Conservation (phyloP, 768 basidiomycete species). For the Daedaleopsis sinensis region DNA sequence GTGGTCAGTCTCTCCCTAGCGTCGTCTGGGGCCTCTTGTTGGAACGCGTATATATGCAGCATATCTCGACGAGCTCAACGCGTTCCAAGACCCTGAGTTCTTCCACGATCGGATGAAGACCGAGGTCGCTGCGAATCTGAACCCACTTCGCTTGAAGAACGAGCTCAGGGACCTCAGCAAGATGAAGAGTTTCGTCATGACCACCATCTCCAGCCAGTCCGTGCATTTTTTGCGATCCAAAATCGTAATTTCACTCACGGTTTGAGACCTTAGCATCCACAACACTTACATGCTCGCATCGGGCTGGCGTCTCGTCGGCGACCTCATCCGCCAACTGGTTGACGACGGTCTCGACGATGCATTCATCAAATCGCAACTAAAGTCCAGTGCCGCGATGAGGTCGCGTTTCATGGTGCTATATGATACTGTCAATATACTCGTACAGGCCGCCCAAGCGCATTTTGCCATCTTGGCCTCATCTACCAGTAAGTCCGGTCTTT, state of each 20-base stretch:
- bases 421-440: constrained; percentile 62
- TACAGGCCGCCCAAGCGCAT: constrained; percentile 61
- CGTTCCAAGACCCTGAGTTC: constrained; percentile 64
- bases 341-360: constrained; percentile 56
- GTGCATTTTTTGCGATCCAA: neutral
- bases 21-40: neutral
- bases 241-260: neutral
- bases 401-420: constrained; percentile 64
- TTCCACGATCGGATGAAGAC: constrained; percentile 60
- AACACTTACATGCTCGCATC: constrained; percentile 84
- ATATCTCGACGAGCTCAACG: constrained; percentile 69
- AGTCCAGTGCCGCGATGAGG: constrained; percentile 52
- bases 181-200: constrained; percentile 14
- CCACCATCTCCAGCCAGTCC: constrained; percentile 26
- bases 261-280: constrained; percentile 62
- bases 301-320: constrained; percentile 75
- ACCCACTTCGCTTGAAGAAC: constrained; percentile 20
- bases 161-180: constrained; percentile 11
- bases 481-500: constrained; percentile 51
- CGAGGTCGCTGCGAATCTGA: constrained; percentile 58
- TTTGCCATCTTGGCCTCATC: constrained; percentile 73
- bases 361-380: constrained; percentile 55
- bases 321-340: constrained; percentile 58
- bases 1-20: constrained; percentile 47
- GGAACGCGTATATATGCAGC: constrained; percentile 37